Conservation (phyloP, 352 stramenopile species). For the Globisporangium splendens region DNA sequence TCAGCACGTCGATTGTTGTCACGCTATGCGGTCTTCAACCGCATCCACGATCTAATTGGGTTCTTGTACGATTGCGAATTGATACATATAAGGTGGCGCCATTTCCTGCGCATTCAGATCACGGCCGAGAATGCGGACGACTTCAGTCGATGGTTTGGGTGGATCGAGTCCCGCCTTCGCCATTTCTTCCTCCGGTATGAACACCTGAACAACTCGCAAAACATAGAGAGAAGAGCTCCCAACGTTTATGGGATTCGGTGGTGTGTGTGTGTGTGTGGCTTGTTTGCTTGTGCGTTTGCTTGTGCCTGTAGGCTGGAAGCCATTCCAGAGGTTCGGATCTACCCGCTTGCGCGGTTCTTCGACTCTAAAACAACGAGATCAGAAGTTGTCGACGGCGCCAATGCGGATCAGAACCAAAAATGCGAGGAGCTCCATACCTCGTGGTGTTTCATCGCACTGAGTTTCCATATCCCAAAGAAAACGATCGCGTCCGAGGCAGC, state of each 20-base stretch:
- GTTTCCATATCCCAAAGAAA: slow-evolving; percentile 46
- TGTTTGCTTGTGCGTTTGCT: background rate
- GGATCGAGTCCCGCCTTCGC: slow-evolving; percentile 82
- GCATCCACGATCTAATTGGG: background rate
- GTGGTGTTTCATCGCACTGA: slow-evolving; percentile 78
- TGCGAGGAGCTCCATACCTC: slow-evolving; percentile 35
- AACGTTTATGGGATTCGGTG: too few relatives aligned
- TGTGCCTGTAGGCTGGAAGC: slow-evolving; percentile 45
- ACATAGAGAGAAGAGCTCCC: too few relatives aligned
- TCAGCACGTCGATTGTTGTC: background rate
- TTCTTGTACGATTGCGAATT: too few relatives aligned
- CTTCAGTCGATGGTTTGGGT: slow-evolving; percentile 81
- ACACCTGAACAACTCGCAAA: background rate
- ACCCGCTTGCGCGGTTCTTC: slow-evolving; percentile 84
- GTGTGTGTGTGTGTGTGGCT: slow-evolving; percentile 1
- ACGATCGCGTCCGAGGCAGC: background rate
- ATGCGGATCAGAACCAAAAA: background rate
- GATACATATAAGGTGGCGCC: slow-evolving; percentile 63
- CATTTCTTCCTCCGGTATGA: slow-evolving; percentile 73
- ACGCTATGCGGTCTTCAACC: background rate
- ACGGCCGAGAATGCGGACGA: slow-evolving; percentile 43
- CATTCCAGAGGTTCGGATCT: slow-evolving; percentile 50
- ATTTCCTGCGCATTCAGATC: slow-evolving; percentile 81
- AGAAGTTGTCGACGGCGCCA: slow-evolving; percentile 1
- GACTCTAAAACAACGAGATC: slow-evolving; percentile 33